Conservation (phyloP, 2,329 filamentous ascomycete species). For the Pseudogymnoascus sp. region DNA sequence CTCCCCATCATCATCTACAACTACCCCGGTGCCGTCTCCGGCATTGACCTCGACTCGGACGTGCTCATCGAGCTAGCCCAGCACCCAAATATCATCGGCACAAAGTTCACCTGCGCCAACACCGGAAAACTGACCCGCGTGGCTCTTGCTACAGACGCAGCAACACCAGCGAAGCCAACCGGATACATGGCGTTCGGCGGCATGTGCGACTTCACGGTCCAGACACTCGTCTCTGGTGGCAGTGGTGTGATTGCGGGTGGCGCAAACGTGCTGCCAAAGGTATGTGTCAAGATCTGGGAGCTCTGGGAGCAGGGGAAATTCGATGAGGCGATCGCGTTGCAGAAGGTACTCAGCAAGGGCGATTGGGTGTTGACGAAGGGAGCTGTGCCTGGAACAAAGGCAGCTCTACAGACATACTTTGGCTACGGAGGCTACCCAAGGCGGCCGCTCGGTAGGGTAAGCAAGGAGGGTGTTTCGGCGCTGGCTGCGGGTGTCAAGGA, state of each 20-base stretch:
- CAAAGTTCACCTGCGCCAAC: slow-evolving; percentile 88
- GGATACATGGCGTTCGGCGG: slow-evolving; percentile 82
- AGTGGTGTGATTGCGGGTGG: slow-evolving; percentile 79
- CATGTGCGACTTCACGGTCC: slow-evolving; percentile 79
- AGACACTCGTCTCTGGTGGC: slow-evolving; percentile 70
- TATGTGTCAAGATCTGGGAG: slow-evolving; percentile 70
- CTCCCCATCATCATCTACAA: slow-evolving; percentile 82
- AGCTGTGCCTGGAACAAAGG: slow-evolving; percentile 80
- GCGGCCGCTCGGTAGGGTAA: slow-evolving; percentile 59
- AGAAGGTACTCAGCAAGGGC: slow-evolving; percentile 67
- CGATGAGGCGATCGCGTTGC: slow-evolving; percentile 65
- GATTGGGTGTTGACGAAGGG: slow-evolving; percentile 80
- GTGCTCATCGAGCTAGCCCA: slow-evolving; percentile 69
- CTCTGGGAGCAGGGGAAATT: slow-evolving; percentile 64
- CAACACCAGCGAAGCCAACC: slow-evolving; percentile 50
- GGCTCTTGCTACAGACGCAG: slow-evolving; percentile 61
- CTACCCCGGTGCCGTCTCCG: slow-evolving; percentile 78
- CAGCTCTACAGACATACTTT: slow-evolving; percentile 68
- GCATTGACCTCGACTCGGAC: slow-evolving; percentile 85
- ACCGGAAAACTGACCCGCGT: slow-evolving; percentile 83
- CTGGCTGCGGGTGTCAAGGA: slow-evolving; percentile 51
- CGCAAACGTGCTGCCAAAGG: slow-evolving; percentile 77
- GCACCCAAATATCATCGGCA: slow-evolving; percentile 78
- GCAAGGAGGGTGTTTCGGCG: slow-evolving; percentile 42
- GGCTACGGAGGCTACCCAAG: slow-evolving; percentile 74